phyloP scores from a whole-genome alignment of 2,329 filamentous ascomycete genomes.

The Colletotrichum viniferum region DNA sequence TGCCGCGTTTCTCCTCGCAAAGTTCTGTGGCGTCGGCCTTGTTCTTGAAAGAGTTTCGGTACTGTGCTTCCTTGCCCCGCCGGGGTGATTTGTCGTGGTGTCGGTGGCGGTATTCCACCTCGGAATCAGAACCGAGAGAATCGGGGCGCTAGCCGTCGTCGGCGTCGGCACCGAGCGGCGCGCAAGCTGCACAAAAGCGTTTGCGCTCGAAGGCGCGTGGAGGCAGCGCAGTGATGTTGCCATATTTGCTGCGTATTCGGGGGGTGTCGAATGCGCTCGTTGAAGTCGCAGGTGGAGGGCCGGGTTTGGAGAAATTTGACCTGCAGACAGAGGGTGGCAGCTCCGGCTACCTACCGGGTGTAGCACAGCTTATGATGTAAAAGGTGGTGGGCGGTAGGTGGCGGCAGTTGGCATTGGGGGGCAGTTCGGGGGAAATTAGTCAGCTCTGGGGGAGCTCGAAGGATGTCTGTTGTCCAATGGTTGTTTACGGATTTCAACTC shows the following conservation, averaged over 20 bases:
- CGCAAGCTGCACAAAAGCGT: constrained; percentile 46
- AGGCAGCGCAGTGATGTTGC: constrained; percentile 38
- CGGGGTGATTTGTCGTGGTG: background rate
- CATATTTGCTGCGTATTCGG: constrained; percentile 30
- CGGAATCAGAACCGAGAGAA: constrained; percentile 42
- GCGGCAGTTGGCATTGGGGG: constrained; percentile 1
- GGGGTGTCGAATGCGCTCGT: background rate
- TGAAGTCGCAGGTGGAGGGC: background rate
- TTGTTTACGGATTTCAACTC: constrained; percentile 6
- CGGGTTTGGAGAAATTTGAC: constrained; percentile 36
- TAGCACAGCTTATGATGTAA: constrained; percentile 14
- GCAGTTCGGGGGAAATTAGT: constrained; percentile 3
- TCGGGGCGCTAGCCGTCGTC: constrained; percentile 26
- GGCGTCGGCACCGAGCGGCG: constrained; percentile 32
- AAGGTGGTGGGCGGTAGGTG: constrained; percentile 20
- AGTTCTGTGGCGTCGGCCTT: background rate
- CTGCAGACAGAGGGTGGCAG: background rate
- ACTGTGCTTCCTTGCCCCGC: background rate
- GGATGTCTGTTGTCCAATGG: background rate
- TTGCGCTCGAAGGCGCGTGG: constrained; percentile 41
- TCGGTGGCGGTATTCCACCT: constrained; percentile 9
- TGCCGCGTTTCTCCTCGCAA: background rate
- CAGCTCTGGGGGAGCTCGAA: background rate
- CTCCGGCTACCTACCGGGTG: background rate
- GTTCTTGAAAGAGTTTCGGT: background rate